These are phyloP conservation scores for Cucumis melo DNA, from an alignment of 306 rosid species.

Conservation along the genomic window DNA sequence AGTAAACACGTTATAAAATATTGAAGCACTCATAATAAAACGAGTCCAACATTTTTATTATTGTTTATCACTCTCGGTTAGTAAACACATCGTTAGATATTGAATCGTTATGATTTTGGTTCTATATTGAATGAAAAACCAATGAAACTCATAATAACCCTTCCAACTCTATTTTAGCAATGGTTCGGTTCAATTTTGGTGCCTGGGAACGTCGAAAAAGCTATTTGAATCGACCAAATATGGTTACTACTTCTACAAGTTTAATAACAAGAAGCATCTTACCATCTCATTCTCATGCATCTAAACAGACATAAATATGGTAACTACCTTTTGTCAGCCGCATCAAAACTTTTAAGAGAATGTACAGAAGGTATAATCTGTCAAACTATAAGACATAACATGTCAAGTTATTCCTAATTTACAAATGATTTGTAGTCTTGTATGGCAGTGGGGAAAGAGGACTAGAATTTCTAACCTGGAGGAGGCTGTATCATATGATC, in stretches of 20 bases:
- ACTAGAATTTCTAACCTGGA: neutral
- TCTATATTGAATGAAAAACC: too few relatives aligned
- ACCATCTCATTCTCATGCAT: neutral
- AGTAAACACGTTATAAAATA: too few relatives aligned
- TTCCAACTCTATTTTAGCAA: neutral
- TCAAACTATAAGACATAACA: neutral
- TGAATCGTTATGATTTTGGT: too few relatives aligned
- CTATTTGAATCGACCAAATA: neutral
- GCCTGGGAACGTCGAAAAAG: neutral
- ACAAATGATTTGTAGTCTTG: neutral
- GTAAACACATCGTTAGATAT: too few relatives aligned
- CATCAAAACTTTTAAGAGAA: neutral
- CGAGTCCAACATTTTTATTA: too few relatives aligned
- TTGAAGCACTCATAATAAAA: too few relatives aligned
- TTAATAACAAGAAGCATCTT: neutral
- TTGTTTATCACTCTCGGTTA: too few relatives aligned
- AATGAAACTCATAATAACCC: neutral
- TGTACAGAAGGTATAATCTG: neutral
- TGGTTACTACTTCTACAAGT: neutral
- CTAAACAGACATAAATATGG: neutral
- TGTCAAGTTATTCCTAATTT: neutral
- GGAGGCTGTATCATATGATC: neutral
- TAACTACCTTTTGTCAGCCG: neutral
- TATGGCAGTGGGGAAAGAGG: neutral
- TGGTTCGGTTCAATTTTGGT: neutral